These are phyloP conservation scores for Vigna nakashimae DNA, from an alignment of 306 rosid species.

Conservation along the genomic window DNA sequence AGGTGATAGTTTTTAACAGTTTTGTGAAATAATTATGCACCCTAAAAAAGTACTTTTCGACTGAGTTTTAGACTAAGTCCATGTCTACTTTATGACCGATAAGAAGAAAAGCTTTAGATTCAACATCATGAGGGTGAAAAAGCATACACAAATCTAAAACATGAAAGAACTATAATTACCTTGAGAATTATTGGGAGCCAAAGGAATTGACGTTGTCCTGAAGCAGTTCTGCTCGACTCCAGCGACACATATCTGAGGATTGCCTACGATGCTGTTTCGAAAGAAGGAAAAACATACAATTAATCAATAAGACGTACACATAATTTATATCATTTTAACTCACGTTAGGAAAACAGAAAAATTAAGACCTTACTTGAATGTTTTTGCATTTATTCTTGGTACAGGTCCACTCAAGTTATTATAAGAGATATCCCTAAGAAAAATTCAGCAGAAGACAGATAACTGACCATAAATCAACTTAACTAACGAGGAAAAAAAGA, in stretches of 20 bases:
- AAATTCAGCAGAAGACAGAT: constrained; percentile 34
- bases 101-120: constrained; percentile 31
- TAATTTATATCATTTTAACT: not conserved
- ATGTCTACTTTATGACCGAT: not conserved
- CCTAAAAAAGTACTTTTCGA: constrained; percentile 19
- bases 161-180: constrained; percentile 59
- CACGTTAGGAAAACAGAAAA: constrained; percentile 7
- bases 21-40: constrained; percentile 11
- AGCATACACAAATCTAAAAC: constrained; percentile 27
- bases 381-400: constrained; percentile 71
- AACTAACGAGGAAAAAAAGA: not conserved
- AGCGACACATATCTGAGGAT: constrained; percentile 74
- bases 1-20: constrained; percentile 25
- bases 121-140: constrained; percentile 33
- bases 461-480: constrained; percentile 22
- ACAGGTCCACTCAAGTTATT: constrained; percentile 90
- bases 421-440: constrained; percentile 77
- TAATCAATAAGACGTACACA: constrained; percentile 14
- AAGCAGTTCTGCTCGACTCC: constrained; percentile 68
- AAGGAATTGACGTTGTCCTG: constrained; percentile 53
- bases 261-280: constrained; percentile 76
- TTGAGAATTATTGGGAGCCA: constrained; percentile 57
- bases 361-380: constrained; percentile 73
- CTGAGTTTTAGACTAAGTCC: constrained; percentile 4
- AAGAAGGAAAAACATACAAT: constrained; percentile 33